Evolutionary conservation across 2,329 filamentous ascomycete species (phyloP).

Genomic region (Stagonosporopsis cucurbitacearum): DNA sequence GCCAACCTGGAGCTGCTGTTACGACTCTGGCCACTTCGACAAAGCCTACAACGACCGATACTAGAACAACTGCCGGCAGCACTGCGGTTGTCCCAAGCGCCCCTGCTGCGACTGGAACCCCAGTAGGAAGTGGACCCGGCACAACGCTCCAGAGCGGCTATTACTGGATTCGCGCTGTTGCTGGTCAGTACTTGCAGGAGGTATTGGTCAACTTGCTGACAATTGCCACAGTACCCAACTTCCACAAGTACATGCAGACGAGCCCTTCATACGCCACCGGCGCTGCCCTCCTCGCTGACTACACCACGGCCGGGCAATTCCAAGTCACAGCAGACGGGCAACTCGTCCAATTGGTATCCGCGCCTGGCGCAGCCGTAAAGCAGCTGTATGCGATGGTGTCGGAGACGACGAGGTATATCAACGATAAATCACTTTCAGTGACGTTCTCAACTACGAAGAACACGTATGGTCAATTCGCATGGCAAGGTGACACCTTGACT

Average conservation of each 20-base stretch:
- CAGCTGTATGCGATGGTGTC: constrained; percentile 44
- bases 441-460: constrained; percentile 60
- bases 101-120: constrained; percentile 31
- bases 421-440: constrained; percentile 54
- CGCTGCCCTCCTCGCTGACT: constrained; percentile 59
- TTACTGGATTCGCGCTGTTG: constrained; percentile 59
- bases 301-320: constrained; percentile 65
- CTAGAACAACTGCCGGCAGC: constrained; percentile 10
- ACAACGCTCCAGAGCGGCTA: constrained; percentile 59
- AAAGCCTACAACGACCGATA: constrained; percentile 15
- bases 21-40: constrained; percentile 21
- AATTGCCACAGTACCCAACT: constrained; percentile 64
- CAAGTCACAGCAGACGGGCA: constrained; percentile 61
- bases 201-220: neutral
- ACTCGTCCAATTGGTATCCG: constrained; percentile 61
- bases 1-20: constrained; percentile 45
- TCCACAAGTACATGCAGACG: constrained; percentile 52
- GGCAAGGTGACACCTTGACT: constrained; percentile 64
- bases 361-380: constrained; percentile 54
- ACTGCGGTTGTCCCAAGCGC: constrained; percentile 18
- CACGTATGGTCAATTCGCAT: constrained; percentile 63
- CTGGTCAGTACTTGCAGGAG: neutral
- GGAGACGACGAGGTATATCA: constrained; percentile 36
- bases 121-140: constrained; percentile 48
- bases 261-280: constrained; percentile 51